Evolutionary conservation across 2,329 filamentous ascomycete genomes (phyloP).

Genomic region (Setomelanomma holmii): DNA sequence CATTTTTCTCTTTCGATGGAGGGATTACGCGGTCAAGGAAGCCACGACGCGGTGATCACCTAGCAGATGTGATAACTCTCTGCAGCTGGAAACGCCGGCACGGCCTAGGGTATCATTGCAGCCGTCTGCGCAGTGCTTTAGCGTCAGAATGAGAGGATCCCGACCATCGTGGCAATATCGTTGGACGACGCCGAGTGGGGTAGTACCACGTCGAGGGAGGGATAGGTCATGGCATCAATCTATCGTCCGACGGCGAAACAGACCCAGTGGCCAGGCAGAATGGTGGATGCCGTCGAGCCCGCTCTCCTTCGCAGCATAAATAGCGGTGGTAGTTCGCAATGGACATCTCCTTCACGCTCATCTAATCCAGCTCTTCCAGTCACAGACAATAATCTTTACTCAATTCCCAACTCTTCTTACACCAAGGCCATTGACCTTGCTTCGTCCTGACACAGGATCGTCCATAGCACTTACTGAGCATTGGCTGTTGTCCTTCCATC

Average conservation of each 20-base stretch:
- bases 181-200: constrained; percentile 53
- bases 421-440: constrained; percentile 30
- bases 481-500: constrained; percentile 42
- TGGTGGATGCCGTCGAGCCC: constrained; percentile 31
- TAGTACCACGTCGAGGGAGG: constrained; percentile 50
- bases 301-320: constrained; percentile 48
- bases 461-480: constrained; percentile 14
- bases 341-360: constrained; percentile 37
- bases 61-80: constrained; percentile 52
- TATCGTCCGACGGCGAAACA: constrained; percentile 43
- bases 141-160: constrained; percentile 52
- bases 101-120: constrained; percentile 55
- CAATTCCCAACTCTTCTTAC: constrained; percentile 41
- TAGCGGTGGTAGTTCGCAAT: constrained; percentile 41
- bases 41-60: constrained; percentile 53
- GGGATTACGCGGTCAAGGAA: constrained; percentile 53
- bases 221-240: constrained; percentile 47
- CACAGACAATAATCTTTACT: constrained; percentile 30
- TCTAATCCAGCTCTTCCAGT: constrained; percentile 36
- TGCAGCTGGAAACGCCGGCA: constrained; percentile 53
- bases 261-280: constrained; percentile 35
- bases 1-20: constrained; percentile 45
- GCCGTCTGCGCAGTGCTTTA: constrained; percentile 51
- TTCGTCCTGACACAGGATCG: constrained; percentile 18
- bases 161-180: constrained; percentile 54